Percentiles rank a stretch among this genome's conserved stretches.
These are phyloP conservation scores for Wilcoxina mikolae DNA, from an alignment of 495 filamentous ascomycete genomes.

Conservation along the genomic window DNA sequence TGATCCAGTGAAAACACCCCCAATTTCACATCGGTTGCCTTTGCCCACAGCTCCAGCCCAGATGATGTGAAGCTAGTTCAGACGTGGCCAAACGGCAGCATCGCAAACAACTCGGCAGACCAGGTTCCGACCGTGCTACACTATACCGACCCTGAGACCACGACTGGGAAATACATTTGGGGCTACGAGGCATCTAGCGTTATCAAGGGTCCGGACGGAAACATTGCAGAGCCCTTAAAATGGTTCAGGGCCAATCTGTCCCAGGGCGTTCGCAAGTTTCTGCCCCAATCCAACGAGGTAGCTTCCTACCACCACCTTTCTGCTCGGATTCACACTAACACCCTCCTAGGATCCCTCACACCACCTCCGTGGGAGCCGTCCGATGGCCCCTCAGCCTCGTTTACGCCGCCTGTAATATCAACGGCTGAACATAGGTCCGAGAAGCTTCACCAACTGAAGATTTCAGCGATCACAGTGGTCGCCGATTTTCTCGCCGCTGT, in stretches of 20 bases:
- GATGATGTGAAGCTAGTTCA: slow-evolving; percentile 51
- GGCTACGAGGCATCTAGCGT: slow-evolving; percentile 57
- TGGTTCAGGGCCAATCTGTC: slow-evolving; percentile 11
- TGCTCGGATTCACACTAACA: slow-evolving; percentile 62
- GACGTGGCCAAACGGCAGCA: slow-evolving; percentile 62
- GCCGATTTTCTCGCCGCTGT: slow-evolving; percentile 16
- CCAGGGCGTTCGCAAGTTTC: too few relatives aligned
- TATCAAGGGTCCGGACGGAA: slow-evolving; percentile 17
- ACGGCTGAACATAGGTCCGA: background rate
- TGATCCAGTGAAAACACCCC: background rate
- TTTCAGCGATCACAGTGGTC: background rate
- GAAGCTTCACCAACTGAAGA: background rate
- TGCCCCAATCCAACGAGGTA: slow-evolving; percentile 20
- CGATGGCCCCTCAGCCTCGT: background rate
- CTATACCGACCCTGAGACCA: slow-evolving; percentile 34
- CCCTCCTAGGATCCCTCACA: too few relatives aligned
- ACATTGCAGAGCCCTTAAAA: slow-evolving; percentile 13
- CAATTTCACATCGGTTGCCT: slow-evolving; percentile 1
- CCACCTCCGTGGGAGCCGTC: background rate
- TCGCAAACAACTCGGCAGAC: slow-evolving; percentile 37
- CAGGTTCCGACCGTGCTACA: slow-evolving; percentile 52
- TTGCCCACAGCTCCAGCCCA: background rate
- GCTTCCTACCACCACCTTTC: slow-evolving; percentile 31
- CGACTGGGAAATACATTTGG: slow-evolving; percentile 41
- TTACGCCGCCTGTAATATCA: background rate